Conservation (phyloP, 2,329 filamentous ascomycete genomes). For the Aspergillus ibericus region DNA sequence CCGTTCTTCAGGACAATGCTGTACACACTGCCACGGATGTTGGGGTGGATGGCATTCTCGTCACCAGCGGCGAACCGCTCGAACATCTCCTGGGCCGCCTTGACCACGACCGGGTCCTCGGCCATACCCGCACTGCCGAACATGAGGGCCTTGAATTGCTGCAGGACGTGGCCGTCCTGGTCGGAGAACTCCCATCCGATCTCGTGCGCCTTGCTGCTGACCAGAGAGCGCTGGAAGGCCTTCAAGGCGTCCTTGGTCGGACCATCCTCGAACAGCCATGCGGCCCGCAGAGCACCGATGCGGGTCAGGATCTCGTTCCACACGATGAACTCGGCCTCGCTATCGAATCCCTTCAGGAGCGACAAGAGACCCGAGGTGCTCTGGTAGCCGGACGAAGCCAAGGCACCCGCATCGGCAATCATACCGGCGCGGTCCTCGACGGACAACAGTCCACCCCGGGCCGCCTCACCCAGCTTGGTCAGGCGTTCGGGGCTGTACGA, state of each 20-base stretch:
- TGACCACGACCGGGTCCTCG: slow-evolving; percentile 75
- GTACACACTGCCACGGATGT: slow-evolving; percentile 84
- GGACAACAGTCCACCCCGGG: slow-evolving; percentile 73
- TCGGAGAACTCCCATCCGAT: slow-evolving; percentile 86
- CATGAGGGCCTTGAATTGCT: slow-evolving; percentile 91
- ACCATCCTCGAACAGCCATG: slow-evolving; percentile 86
- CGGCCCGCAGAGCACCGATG: slow-evolving; percentile 73
- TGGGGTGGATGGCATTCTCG: slow-evolving; percentile 80
- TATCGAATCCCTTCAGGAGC: slow-evolving; percentile 78
- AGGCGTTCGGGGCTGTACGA: slow-evolving; percentile 82
- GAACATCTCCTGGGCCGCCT: slow-evolving; percentile 87
- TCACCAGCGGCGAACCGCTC: slow-evolving; percentile 79
- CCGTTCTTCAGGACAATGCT: slow-evolving; percentile 80
- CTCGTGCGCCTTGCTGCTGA: slow-evolving; percentile 77
- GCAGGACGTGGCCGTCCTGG: slow-evolving; percentile 80
- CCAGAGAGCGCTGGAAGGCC: slow-evolving; percentile 76
- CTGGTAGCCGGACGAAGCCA: slow-evolving; percentile 87
- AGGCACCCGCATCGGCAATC: slow-evolving; percentile 87
- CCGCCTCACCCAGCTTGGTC: slow-evolving; percentile 82
- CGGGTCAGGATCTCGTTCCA: slow-evolving; percentile 89
- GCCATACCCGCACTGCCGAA: slow-evolving; percentile 80
- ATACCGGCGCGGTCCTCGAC: slow-evolving; percentile 93
- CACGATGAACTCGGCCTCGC: slow-evolving; percentile 84
- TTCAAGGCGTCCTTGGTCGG: slow-evolving; percentile 71
- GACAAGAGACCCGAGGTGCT: slow-evolving; percentile 87